Evolutionary conservation across 345 rosid genomes (phyloP), one percentile per base, ranked within the genome.

Genomic region (Anastatica hierochuntica): DNA sequence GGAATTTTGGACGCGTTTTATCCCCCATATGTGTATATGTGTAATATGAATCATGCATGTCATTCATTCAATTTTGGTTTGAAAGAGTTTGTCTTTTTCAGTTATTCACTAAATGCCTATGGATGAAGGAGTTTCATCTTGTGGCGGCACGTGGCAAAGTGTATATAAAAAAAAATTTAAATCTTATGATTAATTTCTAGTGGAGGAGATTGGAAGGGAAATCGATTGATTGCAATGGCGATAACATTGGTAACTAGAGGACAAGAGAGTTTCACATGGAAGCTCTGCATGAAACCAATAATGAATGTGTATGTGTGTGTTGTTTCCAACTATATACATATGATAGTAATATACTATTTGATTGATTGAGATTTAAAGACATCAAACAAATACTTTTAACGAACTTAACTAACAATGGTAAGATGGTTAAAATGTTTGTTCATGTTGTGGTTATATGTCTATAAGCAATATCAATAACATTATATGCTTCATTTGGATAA

Each of bases 221-320:
- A 41, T 15, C 42, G 43, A 61, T 37, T 56, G 45, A 56, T 64
- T 56, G 69, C 23, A 64, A 64, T 41, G 15, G 8, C 39, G 17
- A 46, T 49, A 48, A 42, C 56, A 48, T 56, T 14, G 43, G 36
- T 55, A 46, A 55, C 56, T 55, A 55, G 44, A 9, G 38, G 62
- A 64, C 69, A 64, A 64, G 23, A 21, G 16, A 12, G 16, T 16
- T 27, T 56, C 69, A 64, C 69, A 56, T 64, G 69, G 51, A 48
- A 29, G 48, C 41, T 46, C 42, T 56, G 44, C 13, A 64, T 48
- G 41, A n/a, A 15, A 41, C 13, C 58, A 56, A 64, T 56, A 41
- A 56, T 40, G 35, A 1, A 24, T 24, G 3, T 4, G 27, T 24
- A 7, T 24, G 31, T 49, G 30, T 41, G 30, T 49, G 36, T 54